Evolutionary conservation across 805 yeast species (phyloP).

Genomic region (Candida caryicola): DNA sequence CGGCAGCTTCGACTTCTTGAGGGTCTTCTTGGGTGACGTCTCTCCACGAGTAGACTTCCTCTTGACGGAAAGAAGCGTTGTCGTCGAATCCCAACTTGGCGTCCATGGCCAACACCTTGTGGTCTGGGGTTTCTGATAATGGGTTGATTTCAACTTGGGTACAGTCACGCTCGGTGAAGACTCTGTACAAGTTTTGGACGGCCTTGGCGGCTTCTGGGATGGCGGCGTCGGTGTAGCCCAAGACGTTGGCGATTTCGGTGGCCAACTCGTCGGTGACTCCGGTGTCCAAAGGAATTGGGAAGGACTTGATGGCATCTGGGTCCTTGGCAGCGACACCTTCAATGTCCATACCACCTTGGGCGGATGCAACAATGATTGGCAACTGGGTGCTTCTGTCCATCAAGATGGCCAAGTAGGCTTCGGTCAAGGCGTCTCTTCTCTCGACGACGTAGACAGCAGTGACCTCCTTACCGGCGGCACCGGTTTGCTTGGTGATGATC

Average conservation of each 20-base stretch:
- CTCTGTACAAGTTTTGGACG: slow-evolving; percentile 81
- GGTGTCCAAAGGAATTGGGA: slow-evolving; percentile 67
- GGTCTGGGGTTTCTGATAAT: slow-evolving; percentile 86
- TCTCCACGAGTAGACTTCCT: slow-evolving; percentile 95
- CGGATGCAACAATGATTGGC: slow-evolving; percentile 91
- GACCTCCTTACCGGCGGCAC: slow-evolving; percentile 94
- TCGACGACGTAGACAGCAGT: slow-evolving; percentile 95
- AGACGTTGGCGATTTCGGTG: slow-evolving; percentile 65
- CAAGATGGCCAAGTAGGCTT: slow-evolving; percentile 91
- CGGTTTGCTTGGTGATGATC: slow-evolving; percentile 96
- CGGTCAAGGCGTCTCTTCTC: slow-evolving; percentile 90
- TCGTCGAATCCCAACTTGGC: slow-evolving; percentile 98
- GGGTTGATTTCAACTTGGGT: slow-evolving; percentile 99
- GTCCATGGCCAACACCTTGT: slow-evolving; percentile 94
- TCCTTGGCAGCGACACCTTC: slow-evolving; percentile 94
- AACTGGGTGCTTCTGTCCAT: slow-evolving; percentile 90
- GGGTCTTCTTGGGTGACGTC: slow-evolving; percentile 97
- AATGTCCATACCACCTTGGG: slow-evolving; percentile 99
- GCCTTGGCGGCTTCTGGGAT: slow-evolving; percentile 84
- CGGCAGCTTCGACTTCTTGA: slow-evolving; percentile 89
- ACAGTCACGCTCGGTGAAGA: slow-evolving; percentile 88
- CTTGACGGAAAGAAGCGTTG: slow-evolving; percentile 91
- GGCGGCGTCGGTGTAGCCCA: slow-evolving; percentile 80
- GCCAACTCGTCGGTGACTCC: slow-evolving; percentile 85
- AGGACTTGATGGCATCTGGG: slow-evolving; percentile 90